Percentiles rank a stretch among this genome's conserved stretches.
Conservation (phyloP, 2,329 filamentous ascomycete genomes). For the Ophiostoma populinum region DNA sequence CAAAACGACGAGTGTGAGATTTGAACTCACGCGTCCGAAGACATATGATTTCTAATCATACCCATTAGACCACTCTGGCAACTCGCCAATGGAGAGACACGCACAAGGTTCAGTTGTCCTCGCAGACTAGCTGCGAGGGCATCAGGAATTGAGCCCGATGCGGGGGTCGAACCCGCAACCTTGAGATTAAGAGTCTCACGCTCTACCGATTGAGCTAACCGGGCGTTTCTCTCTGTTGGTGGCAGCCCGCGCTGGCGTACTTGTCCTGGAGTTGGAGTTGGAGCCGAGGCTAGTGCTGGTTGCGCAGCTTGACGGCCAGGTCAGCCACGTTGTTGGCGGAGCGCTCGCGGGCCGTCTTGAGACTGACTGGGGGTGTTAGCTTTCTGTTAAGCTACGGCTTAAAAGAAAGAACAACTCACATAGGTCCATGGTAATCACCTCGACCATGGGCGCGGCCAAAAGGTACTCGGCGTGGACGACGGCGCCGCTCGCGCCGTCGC, state of each 20-base stretch:
- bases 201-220: conserved; percentile 57
- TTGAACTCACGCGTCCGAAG: conserved; percentile 2
- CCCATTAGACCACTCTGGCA: conserved; percentile 3
- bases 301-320: conserved; percentile 1
- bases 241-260: not conserved
- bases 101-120: not conserved
- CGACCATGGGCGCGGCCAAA: conserved; percentile 6
- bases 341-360: conserved; percentile 4
- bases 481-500: conserved; percentile 2
- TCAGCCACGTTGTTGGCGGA: conserved; percentile 3
- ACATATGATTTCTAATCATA: conserved; percentile 3
- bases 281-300: too few relatives aligned
- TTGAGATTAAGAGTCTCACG: conserved; percentile 47
- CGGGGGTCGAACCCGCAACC: conserved; percentile 26
- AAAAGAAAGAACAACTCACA: conserved; percentile 1
- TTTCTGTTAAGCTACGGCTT: too few relatives aligned
- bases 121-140: too few relatives aligned
- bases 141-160: conserved; percentile 28
- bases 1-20: conserved; percentile 1
- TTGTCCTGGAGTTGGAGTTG: too few relatives aligned
- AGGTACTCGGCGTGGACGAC: not conserved
- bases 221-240: conserved; percentile 18
- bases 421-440: conserved; percentile 4
- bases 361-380: conserved; percentile 4
- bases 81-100: not conserved